These are phyloP conservation scores for Lenwebbia sp. DNA, from an alignment of 345 rosid genomes.

Conservation along the genomic window DNA sequence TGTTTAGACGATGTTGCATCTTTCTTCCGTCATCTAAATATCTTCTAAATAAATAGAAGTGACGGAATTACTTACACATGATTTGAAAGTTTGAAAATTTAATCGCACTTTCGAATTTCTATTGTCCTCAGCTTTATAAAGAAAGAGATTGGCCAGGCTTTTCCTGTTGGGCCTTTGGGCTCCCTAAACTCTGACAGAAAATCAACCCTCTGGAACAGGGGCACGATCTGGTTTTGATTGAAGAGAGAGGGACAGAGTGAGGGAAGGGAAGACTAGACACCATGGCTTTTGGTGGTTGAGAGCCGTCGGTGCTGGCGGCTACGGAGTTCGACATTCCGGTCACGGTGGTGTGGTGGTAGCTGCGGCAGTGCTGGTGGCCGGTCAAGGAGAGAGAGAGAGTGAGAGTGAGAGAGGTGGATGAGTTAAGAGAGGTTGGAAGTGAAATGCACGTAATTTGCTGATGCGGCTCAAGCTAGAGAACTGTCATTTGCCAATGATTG, in stretches of 20 bases:
- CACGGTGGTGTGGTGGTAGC: neutral
- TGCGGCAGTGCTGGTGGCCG: neutral
- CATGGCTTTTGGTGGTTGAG: neutral
- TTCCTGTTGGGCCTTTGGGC: neutral
- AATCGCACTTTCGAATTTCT: neutral
- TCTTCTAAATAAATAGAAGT: neutral
- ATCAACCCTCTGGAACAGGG: neutral
- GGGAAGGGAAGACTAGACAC: neutral
- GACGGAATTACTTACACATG: rapidly evolving
- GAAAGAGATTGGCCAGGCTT: neutral
- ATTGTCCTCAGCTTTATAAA: neutral
- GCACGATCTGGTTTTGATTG: neutral
- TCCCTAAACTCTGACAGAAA: neutral
- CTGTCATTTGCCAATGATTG: neutral
- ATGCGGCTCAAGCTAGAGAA: neutral
- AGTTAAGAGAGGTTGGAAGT: neutral
- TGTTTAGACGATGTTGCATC: neutral
- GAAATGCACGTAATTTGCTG: neutral
- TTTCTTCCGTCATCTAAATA: neutral
- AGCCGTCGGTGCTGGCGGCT: neutral
- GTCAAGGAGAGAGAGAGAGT: neutral
- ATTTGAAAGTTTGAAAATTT: neutral
- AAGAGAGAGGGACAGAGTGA: neutral
- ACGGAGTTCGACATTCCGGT: neutral
- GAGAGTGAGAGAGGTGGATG: neutral